Conservation (phyloP, 225 moss, liverwort and hornwort species). For the Thuidium tamariscinum region DNA sequence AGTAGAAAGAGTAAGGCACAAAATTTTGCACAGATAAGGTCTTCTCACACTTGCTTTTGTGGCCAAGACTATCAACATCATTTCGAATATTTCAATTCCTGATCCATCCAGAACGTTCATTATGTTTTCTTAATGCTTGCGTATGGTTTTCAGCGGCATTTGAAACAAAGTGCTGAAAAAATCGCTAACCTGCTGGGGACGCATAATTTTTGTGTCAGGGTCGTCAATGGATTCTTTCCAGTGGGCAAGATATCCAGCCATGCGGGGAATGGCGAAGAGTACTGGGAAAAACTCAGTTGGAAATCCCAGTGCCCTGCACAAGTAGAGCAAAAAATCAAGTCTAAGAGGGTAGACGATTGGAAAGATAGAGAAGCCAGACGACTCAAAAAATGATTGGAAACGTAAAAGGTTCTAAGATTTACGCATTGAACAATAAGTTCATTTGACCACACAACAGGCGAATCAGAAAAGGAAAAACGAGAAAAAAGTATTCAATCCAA, state of each 20-base stretch:
- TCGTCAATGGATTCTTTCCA: conserved; percentile 88
- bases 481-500: background rate
- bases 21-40: background rate
- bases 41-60: background rate
- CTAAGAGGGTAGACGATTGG: background rate
- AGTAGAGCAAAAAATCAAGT: background rate
- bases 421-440: background rate
- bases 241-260: conserved; percentile 94
- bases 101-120: background rate
- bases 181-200: conserved; percentile 76
- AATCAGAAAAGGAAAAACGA: background rate
- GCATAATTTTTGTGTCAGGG: conserved; percentile 89
- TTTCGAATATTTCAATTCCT: background rate
- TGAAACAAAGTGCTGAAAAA: background rate
- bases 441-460: background rate
- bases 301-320: conserved; percentile 84
- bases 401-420: background rate
- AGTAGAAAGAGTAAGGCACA: background rate
- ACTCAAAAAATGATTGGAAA: background rate
- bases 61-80: background rate
- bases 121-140: background rate
- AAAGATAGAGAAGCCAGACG: background rate
- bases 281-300: conserved; percentile 92
- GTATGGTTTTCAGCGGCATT: background rate
- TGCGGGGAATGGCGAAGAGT: conserved; percentile 84